Base-by-base conservation (phyloP, 1,284 basidiomycete species). In the Cutaneotrichosporon cyanovorans region DNA sequence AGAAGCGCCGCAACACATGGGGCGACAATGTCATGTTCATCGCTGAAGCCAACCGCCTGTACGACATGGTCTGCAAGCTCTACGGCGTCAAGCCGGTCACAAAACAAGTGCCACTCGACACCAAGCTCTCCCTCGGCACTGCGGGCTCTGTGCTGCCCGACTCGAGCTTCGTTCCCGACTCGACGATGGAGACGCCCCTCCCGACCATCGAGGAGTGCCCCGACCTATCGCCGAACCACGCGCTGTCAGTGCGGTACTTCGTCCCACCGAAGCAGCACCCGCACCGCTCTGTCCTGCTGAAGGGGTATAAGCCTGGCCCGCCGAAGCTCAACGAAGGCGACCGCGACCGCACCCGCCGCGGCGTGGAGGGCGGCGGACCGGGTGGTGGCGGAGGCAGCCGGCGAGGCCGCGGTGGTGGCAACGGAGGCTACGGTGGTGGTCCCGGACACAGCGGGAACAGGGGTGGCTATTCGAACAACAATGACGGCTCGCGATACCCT, bases 161-260 rank as follows among this genome's bases (percentile, higher is more conserved):
- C 68, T 84, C 90, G 3, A 80, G 83, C 43, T 95, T 86, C 62
- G 80, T 98, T 6, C 95, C 95, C 3, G 87, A 88, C 37, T 85
- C 91, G 14, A 92, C 87, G 0, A 92, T 87, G 68, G 81, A 84
- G 61, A 83, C 81, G 25, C 92, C 91, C 1, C 70, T 89, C 19
- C 59, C 67, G 1, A 54, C 53, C 2, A 68, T 74, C 9, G 51
- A 58, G 2, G 65, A 63, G 40, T 71, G 73, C 40, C 78, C 79
- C 2, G 90, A 98, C 71, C 84, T 99, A 52, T 77, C 78, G 57
- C 83, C 85, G 63, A 91, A 98, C 69, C 78, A 80, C 32, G 87
- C 91, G 10, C 75, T 98, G 10, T 91, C 88, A 0, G 90, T 84
- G 0, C 72, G 84, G 18, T 98, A 91, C 73, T 83, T 81, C 66